Evolutionary conservation across 2,329 filamentous ascomycete genomes (phyloP), one percentile per base, ranked within the genome.

Genomic region (Exophiala calicioides): DNA sequence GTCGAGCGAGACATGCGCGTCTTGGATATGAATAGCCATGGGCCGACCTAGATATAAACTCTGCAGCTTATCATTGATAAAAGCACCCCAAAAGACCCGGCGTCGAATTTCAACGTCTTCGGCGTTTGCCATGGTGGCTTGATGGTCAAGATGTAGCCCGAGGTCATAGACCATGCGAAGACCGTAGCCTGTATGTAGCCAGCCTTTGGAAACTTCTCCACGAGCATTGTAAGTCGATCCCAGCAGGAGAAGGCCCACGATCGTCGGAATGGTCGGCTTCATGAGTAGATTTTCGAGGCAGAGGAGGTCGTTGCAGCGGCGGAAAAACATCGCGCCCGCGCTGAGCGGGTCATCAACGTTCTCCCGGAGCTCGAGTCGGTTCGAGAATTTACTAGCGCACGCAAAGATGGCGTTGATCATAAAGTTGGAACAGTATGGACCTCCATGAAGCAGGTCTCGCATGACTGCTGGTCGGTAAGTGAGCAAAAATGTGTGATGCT

Each of bases 371-470:
- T 76, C 70, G 1, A 65, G 62, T 0, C 73, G 64, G 1, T 68
- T 67, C 32, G 70, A 73, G 50, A 73, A 76, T 43, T 78, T 76
- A 3, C 69, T 63, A 1, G 68, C 66, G 3, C 65, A 63, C 46
- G 72, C 77, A 37, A 75, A 69, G 1, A 82, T 74, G 1, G 78
- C 77, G 50, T 80, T 80, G 2, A 81, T 63, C 1, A 81, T 65
- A 1, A 78, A 63, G 32, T 78, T 74, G 0, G 78, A 80, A 50
- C 78, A 82, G 57, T 80, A 80, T 0, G 74, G 75, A 0, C 79
- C 79, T 3, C 68, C 62, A 36, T 71, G 70, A 34, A 75, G 76
- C 76, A 79, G 74, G 53, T 74, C 71, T 2, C 71, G 58, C 72
- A 76, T 78, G 35, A 80, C 77, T 0, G 68, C 71, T 0, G 77